These are phyloP conservation scores for Aspergillus oerlinghausenensis DNA, from an alignment of 2,329 filamentous ascomycete species.

Conservation along the genomic window DNA sequence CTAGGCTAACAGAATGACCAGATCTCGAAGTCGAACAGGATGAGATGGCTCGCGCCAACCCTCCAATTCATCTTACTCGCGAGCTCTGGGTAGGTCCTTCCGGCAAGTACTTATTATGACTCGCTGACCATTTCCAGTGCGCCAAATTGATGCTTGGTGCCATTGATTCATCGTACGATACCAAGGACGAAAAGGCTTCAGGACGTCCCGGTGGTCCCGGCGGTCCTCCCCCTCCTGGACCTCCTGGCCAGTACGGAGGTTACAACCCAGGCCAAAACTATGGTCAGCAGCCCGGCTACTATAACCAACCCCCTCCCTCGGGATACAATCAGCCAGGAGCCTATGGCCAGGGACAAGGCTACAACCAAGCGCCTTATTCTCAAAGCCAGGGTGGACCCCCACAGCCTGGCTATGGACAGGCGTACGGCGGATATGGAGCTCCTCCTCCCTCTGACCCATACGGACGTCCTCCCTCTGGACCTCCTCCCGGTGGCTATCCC, in stretches of 20 bases:
- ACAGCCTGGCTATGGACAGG: constrained; percentile 19
- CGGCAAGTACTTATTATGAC: neutral
- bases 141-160: constrained; percentile 64
- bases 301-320: constrained; percentile 19
- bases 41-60: constrained; percentile 59
- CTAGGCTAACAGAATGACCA: constrained; percentile 26
- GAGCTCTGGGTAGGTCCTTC: constrained; percentile 53
- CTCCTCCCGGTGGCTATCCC: constrained; percentile 11
- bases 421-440: constrained; percentile 21
- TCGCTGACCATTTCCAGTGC: constrained; percentile 35
- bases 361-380: constrained; percentile 7
- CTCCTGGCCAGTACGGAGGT: constrained; percentile 36
- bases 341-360: constrained; percentile 9
- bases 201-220: constrained; percentile 25
- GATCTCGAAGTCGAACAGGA: constrained; percentile 65
- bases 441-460: constrained; percentile 12
- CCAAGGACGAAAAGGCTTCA: constrained; percentile 58
- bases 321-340: constrained; percentile 18
- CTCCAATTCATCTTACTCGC: constrained; percentile 59
- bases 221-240: constrained; percentile 16
- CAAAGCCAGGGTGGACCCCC: constrained; percentile 7
- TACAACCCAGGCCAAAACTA: constrained; percentile 13
- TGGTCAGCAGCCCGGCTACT: constrained; percentile 18
- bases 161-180: constrained; percentile 62
- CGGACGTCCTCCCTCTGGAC: constrained; percentile 5